Base-by-base conservation (phyloP, 2,329 filamentous ascomycete species). In the Fusarium sp. region DNA sequence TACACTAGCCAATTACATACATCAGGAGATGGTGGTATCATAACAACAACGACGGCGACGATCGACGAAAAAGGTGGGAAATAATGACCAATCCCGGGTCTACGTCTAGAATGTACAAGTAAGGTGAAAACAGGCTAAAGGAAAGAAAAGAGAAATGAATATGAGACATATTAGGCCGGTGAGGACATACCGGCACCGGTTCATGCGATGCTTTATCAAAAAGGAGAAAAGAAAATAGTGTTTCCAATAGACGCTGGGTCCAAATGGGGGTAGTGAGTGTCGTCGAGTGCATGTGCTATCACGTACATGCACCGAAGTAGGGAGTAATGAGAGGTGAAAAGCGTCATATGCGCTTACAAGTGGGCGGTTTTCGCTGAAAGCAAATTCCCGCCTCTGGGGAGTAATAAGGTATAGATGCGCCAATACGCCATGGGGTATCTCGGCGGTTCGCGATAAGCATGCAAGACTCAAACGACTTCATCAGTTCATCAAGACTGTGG, bases 81-180 rank as follows among this genome's bases (percentile, higher is more conserved):
- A 65, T 71, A 72, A 48, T 58, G 73, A 72, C 76, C 76, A 71
- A 67, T 73, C 76, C 74, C 67, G 73, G 74, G 74, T 73, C 74
- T 59, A 60, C 65, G 69, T 78, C 77, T 79, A 78, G 72, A 76
- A 79, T 79, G 73, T 78, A 79, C 75, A 77, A 59, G 63, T 75
- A 76, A 71, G 58, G 59, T 63, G 63, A 71, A 63, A 65, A 57
- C 55, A 58, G 54, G 62, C 59, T 50, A 64, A 57, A 51, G 51
- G 44, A 54, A 54, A 31, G 26, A 54, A 54, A 46, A 19, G n/a
- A 61, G 64, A 68, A 75, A 69, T 62, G 70, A 75, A 70, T 74
- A 76, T 76, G 67, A 76, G 65, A 68, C 73, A 69, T 73, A 77
- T 77, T 74, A 78, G 73, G 77, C 77, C 77, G 74, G 74, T 73